Percentiles rank a stretch among this genome's conserved stretches.
Evolutionary conservation across 2,329 filamentous ascomycete genomes (phyloP).

Genomic region (Aspergillus arachidicola): DNA sequence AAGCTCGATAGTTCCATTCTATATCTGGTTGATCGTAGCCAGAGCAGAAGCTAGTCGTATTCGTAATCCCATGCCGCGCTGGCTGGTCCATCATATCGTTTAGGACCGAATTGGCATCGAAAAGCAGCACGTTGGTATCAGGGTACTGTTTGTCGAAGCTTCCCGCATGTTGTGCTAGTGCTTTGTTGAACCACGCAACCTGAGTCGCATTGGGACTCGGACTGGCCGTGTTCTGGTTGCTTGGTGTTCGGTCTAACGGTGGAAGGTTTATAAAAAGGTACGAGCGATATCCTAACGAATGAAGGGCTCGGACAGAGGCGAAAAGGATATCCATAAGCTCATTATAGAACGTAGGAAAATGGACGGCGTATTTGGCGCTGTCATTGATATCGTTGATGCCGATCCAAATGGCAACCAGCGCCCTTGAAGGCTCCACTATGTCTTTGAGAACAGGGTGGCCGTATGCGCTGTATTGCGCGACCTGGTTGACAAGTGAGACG

Average conservation of each 20-base stretch:
- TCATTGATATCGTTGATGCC: slow-evolving; percentile 61
- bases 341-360: slow-evolving; percentile 51
- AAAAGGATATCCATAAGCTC: slow-evolving; percentile 47
- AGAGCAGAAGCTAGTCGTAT: slow-evolving; percentile 50
- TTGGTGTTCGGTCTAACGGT: slow-evolving; percentile 51
- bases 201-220: slow-evolving; percentile 51
- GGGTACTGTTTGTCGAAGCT: slow-evolving; percentile 36
- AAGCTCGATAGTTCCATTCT: slow-evolving; percentile 43
- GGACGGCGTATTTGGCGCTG: slow-evolving; percentile 46
- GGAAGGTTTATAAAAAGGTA: slow-evolving; percentile 57
- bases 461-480: slow-evolving; percentile 51
- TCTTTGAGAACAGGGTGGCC: slow-evolving; percentile 44
- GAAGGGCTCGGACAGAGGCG: slow-evolving; percentile 44
- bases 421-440: slow-evolving; percentile 34
- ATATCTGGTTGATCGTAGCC: slow-evolving; percentile 52
- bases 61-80: slow-evolving; percentile 46
- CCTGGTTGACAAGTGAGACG: slow-evolving; percentile 53
- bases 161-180: slow-evolving; percentile 37
- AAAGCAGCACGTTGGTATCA: slow-evolving; percentile 45
- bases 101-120: slow-evolving; percentile 48
- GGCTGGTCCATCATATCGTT: slow-evolving; percentile 48
- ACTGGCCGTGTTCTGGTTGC: slow-evolving; percentile 34
- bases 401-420: slow-evolving; percentile 57
- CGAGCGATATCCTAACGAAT: slow-evolving; percentile 47
- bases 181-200: slow-evolving; percentile 49